Evolutionary conservation across 352 stramenopile genomes (phyloP), one percentile per base, ranked within the genome.

Genomic region (Phytopythium boreale): DNA sequence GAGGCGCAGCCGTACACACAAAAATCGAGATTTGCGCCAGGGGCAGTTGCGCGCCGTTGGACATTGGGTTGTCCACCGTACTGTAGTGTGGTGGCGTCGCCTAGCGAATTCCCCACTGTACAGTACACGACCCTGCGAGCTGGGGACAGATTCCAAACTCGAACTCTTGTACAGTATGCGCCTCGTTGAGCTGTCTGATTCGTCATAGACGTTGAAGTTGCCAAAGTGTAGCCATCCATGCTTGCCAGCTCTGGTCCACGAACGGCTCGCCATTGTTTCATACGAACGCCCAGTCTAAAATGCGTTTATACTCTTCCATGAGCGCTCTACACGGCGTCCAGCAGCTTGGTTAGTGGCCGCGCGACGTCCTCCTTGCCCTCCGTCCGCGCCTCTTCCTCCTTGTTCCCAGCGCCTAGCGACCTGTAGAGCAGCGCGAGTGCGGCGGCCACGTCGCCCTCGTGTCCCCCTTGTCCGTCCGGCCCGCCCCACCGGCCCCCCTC

Each of bases 351-450:
- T 1, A 52, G n/a, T 22, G 46, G 46, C 22, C 4, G 8, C 46
- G 46, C 22, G 46, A 31, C 46, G 22, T 52, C 46, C 22, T 29
- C n/a, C n/a, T n/a, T 52, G 6, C 12, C 46, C 46, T 52, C 46
- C 9, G 20, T 14, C 19, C 2, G 43, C 43, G 19, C 19, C 43
- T 24, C 43, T n/a, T 27, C 44, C 2, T 19, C 46, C 46, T 52
- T 52, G 46, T 19, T 4, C 22, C 46, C 1, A 10, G 7, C 19
- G 17, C 19, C 52, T 4, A 89, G 61, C 47, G 86, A 81, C 19
- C 81, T 84, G 63, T 82, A 80, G 15, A 89, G 59, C 34, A 89
- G 39, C 27, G 73, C 75, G 20, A 88, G 63, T 0, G 75, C 84
- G 26, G 70, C 59, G 6, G 69, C 64, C 11, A 68, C 62, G 50